Evolutionary conservation across 306 rosid genomes (phyloP).

Genomic region (Malus orientalis): DNA sequence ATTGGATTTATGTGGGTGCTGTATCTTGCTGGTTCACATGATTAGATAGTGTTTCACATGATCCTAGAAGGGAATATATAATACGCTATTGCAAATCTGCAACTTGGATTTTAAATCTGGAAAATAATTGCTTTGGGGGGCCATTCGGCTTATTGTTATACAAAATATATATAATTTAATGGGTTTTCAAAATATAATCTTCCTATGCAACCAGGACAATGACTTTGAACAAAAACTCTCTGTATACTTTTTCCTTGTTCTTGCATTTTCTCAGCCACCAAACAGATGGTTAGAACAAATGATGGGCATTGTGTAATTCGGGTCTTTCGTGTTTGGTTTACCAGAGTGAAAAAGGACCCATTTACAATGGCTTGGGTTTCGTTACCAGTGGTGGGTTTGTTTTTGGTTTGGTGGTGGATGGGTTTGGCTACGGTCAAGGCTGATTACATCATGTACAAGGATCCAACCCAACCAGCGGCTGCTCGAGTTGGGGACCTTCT

Average conservation of each 20-base stretch:
- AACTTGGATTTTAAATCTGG: background rate
- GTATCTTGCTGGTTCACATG: background rate
- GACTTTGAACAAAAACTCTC: background rate
- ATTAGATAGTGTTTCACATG: background rate
- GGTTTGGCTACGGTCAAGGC: conserved; percentile 32
- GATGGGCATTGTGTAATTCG: background rate
- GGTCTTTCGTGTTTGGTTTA: background rate
- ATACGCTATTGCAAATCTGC: background rate
- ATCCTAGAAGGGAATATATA: background rate
- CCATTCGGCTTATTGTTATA: background rate
- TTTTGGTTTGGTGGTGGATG: conserved; percentile 53
- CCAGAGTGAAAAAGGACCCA: conserved; percentile 3
- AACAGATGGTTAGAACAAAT: conserved; percentile 24
- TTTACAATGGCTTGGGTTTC: conserved; percentile 24
- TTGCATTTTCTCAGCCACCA: conserved; percentile 13
- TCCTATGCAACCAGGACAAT: background rate
- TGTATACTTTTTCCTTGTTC: conserved; percentile 23
- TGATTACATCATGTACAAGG: conserved; percentile 66
- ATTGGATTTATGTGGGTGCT: background rate
- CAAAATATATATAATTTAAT: background rate
- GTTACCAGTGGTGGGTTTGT: conserved; percentile 16
- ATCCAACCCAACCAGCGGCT: conserved; percentile 48
- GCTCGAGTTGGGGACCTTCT: conserved; percentile 71
- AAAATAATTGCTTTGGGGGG: background rate
- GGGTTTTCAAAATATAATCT: background rate